phyloP scores from a whole-genome alignment of 2,329 filamentous ascomycete genomes.

The Calonectria leucothoes region DNA sequence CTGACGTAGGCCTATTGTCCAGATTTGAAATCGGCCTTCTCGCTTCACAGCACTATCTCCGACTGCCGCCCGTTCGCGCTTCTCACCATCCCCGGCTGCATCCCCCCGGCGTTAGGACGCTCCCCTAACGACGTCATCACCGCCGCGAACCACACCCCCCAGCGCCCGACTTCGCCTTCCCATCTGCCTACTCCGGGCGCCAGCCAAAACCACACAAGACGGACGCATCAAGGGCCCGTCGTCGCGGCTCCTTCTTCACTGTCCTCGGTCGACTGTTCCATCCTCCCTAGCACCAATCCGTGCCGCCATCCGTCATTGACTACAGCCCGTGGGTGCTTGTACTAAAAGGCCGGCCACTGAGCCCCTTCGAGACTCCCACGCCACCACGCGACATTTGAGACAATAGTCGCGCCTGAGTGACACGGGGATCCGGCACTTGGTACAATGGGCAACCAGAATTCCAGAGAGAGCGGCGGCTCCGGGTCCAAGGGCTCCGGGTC shows the following conservation, averaged over 20 bases:
- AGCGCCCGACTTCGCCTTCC: constrained; percentile 30
- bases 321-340: constrained; percentile 24
- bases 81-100: constrained; percentile 34
- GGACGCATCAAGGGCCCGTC: constrained; percentile 60
- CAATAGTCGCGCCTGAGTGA: constrained; percentile 38
- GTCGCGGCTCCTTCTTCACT: constrained; percentile 60
- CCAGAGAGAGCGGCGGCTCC: constrained; percentile 64
- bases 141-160: constrained; percentile 38
- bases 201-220: constrained; percentile 57
- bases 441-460: constrained; percentile 81
- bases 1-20: constrained; percentile 35
- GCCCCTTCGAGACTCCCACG: constrained; percentile 35
- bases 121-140: constrained; percentile 42
- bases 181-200: constrained; percentile 38
- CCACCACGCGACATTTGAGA: constrained; percentile 45
- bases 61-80: constrained; percentile 31
- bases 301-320: constrained; percentile 18
- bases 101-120: constrained; percentile 39
- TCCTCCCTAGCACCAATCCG: constrained; percentile 59
- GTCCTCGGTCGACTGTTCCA: constrained; percentile 63
- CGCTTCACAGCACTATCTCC: constrained; percentile 36
- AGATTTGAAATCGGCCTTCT: constrained; percentile 38
- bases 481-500: constrained; percentile 61
- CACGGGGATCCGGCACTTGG: constrained; percentile 28
- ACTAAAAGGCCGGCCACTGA: constrained; percentile 34